Evolutionary conservation across 2,329 filamentous ascomycete species (phyloP), one percentile per base, ranked within the genome.

Genomic region (Dryadomyces quercivorus): DNA sequence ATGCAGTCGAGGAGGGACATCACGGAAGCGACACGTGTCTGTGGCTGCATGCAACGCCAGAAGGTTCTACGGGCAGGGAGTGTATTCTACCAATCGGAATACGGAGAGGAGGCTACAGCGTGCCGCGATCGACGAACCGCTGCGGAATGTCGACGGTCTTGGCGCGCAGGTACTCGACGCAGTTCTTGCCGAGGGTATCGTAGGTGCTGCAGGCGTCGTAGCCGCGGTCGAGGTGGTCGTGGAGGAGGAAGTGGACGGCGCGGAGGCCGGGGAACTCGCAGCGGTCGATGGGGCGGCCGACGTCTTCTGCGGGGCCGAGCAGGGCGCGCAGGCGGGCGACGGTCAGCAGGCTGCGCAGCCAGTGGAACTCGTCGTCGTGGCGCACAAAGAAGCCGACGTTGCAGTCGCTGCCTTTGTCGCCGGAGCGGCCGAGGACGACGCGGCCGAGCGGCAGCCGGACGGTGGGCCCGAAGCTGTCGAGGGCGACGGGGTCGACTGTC

Each of bases 151-250:
- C 38, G 12, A 42, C 16, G 4, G 16, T 13, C 38, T 42, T 42
- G 38, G 12, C 4, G 3, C 38, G 12, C 16, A 42, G 38, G 10
- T 73, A 75, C 65, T 75, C 72, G 15, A 64, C 67, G 43, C 68
- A 64, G 21, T 72, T 72, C 66, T 76, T 76, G 0, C 72, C 73
- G 15, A 75, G 60, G 1, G 68, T 70, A 60, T 75, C 73, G 48
- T 74, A 72, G 1, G 66, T 66, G 50, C 64, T 66, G 40, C 68
- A 71, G 5, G 70, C 68, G 52, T 71, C 67, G 60, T 70, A 72
- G 0, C 71, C 71, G 0, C 71, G 63, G 52, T 74, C 71, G 8
- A 75, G 62, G 58, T 74, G 72, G 58, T 75, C 73, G 54, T 74
- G 67, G 21, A 76, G 59, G 44, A 74, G 59, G 56, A 68, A 69